These are phyloP conservation scores for Backusella mclennaniae DNA, from an alignment of 192 early-diverging fungal species.

Conservation along the genomic window DNA sequence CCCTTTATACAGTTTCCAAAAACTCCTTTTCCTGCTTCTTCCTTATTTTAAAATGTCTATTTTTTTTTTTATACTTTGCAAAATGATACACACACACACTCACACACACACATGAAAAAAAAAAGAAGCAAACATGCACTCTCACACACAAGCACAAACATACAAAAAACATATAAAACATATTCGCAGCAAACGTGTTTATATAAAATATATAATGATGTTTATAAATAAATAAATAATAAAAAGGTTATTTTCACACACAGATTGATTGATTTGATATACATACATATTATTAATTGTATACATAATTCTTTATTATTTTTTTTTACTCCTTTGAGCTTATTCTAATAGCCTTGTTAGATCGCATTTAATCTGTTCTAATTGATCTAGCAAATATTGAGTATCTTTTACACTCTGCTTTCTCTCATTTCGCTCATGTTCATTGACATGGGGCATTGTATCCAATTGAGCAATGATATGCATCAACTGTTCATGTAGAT, in stretches of 20 bases:
- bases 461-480: conserved; percentile 15
- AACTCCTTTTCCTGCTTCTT: not conserved
- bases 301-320: not conserved
- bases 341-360: not conserved
- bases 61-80: not conserved
- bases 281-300: too few relatives aligned
- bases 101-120: not conserved
- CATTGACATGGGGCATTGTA: conserved; percentile 8
- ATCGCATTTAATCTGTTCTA: not conserved
- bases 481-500: conserved; percentile 15
- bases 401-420: not conserved
- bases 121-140: not conserved
- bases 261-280: too few relatives aligned
- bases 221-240: not conserved
- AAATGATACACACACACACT: not conserved
- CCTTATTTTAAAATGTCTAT: not conserved
- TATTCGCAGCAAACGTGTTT: not conserved
- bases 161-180: not conserved
- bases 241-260: not conserved
- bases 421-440: not conserved
- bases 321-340: not conserved
- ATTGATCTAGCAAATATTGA: not conserved
- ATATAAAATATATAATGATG: not conserved
- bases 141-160: not conserved
- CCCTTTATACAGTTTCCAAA: not conserved